A percentile compares a stretch with the other conserved stretches of the same genome.
These are phyloP conservation scores for Extremus antarcticus DNA, from an alignment of 495 filamentous ascomycete genomes.

Conservation along the genomic window DNA sequence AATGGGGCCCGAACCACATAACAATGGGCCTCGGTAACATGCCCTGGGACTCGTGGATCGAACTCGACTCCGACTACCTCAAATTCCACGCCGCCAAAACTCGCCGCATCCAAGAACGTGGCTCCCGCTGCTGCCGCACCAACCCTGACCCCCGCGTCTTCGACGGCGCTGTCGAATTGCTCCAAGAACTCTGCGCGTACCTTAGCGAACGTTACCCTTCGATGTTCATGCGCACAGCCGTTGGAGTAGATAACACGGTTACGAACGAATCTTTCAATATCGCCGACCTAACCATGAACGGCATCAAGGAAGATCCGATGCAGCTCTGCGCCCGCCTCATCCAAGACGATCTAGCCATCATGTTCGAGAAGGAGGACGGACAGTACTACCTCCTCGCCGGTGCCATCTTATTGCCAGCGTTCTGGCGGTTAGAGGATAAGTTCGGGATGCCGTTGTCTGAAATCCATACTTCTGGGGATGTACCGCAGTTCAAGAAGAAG, in stretches of 20 bases:
- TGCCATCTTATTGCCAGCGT: slow-evolving; percentile 68
- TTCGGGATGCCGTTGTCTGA: slow-evolving; percentile 72
- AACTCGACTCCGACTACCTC: slow-evolving; percentile 75
- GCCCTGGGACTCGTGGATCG: slow-evolving; percentile 77
- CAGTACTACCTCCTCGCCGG: slow-evolving; percentile 81
- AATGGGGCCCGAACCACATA: slow-evolving; percentile 62
- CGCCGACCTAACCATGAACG: slow-evolving; percentile 46
- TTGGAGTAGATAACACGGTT: slow-evolving; percentile 59
- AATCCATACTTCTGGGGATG: slow-evolving; percentile 74
- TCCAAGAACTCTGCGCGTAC: slow-evolving; percentile 67
- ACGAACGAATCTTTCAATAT: slow-evolving; percentile 70
- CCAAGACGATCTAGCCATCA: slow-evolving; percentile 80
- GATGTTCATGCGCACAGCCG: slow-evolving; percentile 53
- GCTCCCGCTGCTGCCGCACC: slow-evolving; percentile 57
- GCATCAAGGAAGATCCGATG: slow-evolving; percentile 63
- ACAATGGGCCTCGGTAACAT: slow-evolving; percentile 76
- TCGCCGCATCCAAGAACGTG: slow-evolving; percentile 58
- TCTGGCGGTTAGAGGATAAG: slow-evolving; percentile 81
- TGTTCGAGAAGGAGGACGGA: slow-evolving; percentile 69
- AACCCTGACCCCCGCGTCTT: slow-evolving; percentile 53
- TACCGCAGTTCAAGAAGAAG: slow-evolving; percentile 67
- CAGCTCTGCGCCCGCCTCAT: slow-evolving; percentile 54
- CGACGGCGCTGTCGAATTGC: slow-evolving; percentile 65
- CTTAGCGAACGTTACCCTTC: slow-evolving; percentile 72
- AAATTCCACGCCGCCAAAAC: slow-evolving; percentile 68